Base-by-base conservation (phyloP, 805 yeast genomes). In the Myxozyma melibiosi region DNA sequence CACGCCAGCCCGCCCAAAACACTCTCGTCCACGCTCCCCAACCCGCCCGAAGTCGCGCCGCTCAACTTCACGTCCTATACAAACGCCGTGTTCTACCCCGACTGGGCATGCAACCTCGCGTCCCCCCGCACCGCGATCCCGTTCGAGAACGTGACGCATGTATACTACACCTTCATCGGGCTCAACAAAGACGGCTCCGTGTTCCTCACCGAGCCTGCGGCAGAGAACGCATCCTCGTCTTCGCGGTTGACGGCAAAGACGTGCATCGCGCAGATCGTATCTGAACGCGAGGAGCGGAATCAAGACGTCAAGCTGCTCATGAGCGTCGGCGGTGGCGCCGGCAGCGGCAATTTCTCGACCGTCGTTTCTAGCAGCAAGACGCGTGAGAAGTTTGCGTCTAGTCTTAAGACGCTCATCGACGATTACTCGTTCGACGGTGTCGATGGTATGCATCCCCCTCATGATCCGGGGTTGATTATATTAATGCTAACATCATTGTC, bases 251-350 rank as follows among this genome's bases (percentile, higher is more conserved):
- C 56, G 4, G 24, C 61, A 20, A 18, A 30, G 27, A 16, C 20
- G n/a, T 58, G 58, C 30, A 28, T 53, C 13, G 24, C 16, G 22
- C 43, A 34, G 14, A 34, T 58, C 18, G 34, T 16, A 30, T 9
- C 24, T 8, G 42, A 42, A 20, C 42, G 55, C 5, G 47, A 53
- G n/a, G 31, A 14, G 18, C 20, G 30, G 24, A 50, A 53, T 31
- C 44, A 52, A 13, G 33, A 77, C 31, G 67, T 89, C 33, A 82
- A 83, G 60, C 73, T 84, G 0, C 73, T 83, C 2, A 77, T 90
- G 79, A 85, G 96, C 0, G 79, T 92, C 55, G 98, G 98, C 4
- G 97, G 97, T 0, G 83, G 84, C 82, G 76, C 82, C 0, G 76
- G 75, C 61, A 67, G 80, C 24, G 71, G 73, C 0, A 73, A 74